Evolutionary conservation across 495 filamentous ascomycete species (phyloP), one percentile per base, ranked within the genome.

Genomic region (Xylaria palmicola): DNA sequence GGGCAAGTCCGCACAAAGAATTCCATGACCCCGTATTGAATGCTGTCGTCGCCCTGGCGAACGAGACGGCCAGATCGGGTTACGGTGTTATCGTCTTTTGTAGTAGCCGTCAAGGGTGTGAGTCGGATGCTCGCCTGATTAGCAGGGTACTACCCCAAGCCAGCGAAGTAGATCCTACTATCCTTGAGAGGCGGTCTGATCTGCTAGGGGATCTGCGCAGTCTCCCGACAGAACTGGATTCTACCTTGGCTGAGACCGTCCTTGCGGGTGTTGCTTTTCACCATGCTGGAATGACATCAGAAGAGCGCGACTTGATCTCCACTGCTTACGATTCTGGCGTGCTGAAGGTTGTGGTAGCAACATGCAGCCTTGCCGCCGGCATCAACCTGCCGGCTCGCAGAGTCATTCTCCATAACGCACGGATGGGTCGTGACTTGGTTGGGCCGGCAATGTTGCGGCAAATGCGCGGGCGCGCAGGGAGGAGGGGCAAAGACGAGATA

Each of bases 391-490:
- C 80, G 6, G 90, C 90, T 10, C 77, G 90, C 62, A 76, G 90
- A 64, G 90, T 94, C 3, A 91, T 94, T 37, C 83, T 94, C 29
- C 87, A 91, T 66, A 86, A 85, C 26, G 90, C 86, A 29, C 79
- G 87, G 15, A 92, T 92, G 90, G 90, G 90, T 8, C 81, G 87
- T 19, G 88, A 92, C 47, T 74, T 92, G 24, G 85, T 92, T 37
- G 88, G 87, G 0, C 90, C 90, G 3, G 84, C 90, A 22, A 89
- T 67, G 89, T 52, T 87, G 9, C 84, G 89, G 37, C 90, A 94
- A 74, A 94, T 93, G 90, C 85, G 89, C 65, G 90, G 90, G 12
- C 83, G 90, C 57, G 90, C 90, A 22, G 90, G 90, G 26, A 85
- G 90, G 57, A 92, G 92, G 69, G 90, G 90, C 12, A 92, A 91